These are phyloP conservation scores for Calonectria pauciramosa DNA, from an alignment of 2,329 filamentous ascomycete genomes.

Conservation along the genomic window DNA sequence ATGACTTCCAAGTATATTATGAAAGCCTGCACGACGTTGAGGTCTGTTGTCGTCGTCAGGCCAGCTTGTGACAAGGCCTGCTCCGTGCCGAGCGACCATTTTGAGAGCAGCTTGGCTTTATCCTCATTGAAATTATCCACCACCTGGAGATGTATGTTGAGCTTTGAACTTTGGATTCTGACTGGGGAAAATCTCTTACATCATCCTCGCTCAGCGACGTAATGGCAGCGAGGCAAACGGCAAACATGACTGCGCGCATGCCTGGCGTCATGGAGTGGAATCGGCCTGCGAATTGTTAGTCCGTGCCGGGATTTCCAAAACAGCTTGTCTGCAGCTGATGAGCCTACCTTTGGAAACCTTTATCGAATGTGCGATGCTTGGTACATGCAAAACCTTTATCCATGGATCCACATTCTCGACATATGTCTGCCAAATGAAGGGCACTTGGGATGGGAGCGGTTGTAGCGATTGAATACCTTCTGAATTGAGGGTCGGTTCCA, in stretches of 20 bases:
- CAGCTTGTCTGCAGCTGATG: neutral
- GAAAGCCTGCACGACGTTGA: neutral
- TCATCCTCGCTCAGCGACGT: neutral
- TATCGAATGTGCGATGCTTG: neutral
- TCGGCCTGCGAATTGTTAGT: neutral
- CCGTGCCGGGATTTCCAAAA: neutral
- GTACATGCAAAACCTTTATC: conserved; percentile 4
- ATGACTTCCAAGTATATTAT: neutral
- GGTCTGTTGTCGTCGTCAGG: neutral
- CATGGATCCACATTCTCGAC: conserved; percentile 7
- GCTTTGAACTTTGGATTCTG: neutral
- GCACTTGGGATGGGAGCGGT: conserved; percentile 7
- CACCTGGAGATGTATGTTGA: neutral
- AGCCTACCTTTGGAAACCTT: neutral
- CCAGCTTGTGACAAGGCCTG: neutral
- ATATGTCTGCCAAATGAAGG: conserved; percentile 9
- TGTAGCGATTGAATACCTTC: neutral
- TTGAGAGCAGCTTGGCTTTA: neutral
- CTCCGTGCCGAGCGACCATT: neutral
- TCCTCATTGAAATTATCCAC: conserved; percentile 10
- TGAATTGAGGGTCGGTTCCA: neutral
- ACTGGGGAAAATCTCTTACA: neutral
- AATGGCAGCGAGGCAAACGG: neutral
- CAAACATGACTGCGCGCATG: neutral
- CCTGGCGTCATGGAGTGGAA: conserved; percentile 1